Evolutionary conservation across 106 monocot species (phyloP).

Genomic region (Platanthera guangdongensis): DNA sequence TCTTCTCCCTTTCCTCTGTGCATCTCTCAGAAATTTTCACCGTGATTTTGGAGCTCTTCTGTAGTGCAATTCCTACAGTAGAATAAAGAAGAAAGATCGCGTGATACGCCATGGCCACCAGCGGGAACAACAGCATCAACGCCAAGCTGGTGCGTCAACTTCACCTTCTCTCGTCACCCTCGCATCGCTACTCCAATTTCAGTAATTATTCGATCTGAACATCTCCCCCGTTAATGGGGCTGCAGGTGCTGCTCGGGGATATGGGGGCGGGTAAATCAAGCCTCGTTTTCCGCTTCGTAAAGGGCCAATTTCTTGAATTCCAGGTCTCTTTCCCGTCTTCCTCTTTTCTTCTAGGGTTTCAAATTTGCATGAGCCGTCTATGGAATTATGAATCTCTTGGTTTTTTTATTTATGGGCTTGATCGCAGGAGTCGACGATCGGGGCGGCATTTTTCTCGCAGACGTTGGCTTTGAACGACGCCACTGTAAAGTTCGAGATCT

Average conservation of each 20-base stretch:
- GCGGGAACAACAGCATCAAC: conserved; percentile 63
- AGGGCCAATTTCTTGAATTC: conserved; percentile 94
- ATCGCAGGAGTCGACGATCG: conserved; percentile 88
- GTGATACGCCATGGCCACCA: conserved; percentile 40
- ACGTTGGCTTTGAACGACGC: conserved; percentile 80
- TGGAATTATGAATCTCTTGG: neutral
- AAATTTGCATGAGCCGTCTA: neutral
- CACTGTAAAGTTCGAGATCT: conserved; percentile 95
- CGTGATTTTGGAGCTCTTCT: neutral
- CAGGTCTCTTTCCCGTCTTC: conserved; percentile 30
- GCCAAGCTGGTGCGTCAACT: conserved; percentile 55
- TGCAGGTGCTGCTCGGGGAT: conserved; percentile 83
- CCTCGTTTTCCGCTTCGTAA: conserved; percentile 93
- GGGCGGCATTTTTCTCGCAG: conserved; percentile 97
- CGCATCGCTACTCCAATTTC: neutral
- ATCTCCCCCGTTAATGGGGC: neutral
- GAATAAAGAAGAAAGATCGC: neutral
- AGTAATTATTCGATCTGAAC: neutral
- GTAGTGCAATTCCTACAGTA: neutral
- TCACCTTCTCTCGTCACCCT: too few relatives aligned
- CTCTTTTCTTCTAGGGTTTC: neutral
- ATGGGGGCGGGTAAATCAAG: conserved; percentile 98
- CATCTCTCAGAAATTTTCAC: neutral
- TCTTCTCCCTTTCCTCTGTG: neutral
- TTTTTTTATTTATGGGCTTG: neutral